Evolutionary conservation across 2,329 filamentous ascomycete species (phyloP).

Genomic region (Curvularia sp.): DNA sequence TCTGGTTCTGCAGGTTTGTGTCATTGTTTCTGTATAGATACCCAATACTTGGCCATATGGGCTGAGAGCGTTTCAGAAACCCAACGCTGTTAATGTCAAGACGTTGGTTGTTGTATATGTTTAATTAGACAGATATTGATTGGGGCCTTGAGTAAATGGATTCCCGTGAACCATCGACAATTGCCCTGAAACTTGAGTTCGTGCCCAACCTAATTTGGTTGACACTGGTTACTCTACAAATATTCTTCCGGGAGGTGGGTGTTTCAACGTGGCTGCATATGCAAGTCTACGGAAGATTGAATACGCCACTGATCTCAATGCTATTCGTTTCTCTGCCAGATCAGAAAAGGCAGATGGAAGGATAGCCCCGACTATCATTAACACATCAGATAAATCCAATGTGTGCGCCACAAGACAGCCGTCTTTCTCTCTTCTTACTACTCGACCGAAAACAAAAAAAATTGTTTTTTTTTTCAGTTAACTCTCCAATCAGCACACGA

Average conservation of each 20-base stretch:
- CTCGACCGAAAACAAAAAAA: not conserved
- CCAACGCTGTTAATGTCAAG: not conserved
- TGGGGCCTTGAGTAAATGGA: not conserved
- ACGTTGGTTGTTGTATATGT: not conserved
- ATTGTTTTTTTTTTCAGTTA: not conserved
- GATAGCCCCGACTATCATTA: not conserved
- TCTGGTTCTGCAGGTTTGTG: not conserved
- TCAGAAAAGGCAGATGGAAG: not conserved
- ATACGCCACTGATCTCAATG: not conserved
- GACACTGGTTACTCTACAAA: not conserved
- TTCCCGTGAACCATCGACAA: not conserved
- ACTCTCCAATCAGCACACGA: not conserved
- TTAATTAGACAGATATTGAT: not conserved
- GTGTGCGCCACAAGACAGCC: not conserved
- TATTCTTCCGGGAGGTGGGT: not conserved
- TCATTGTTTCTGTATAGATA: conserved; percentile 3
- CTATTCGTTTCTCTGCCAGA: not conserved
- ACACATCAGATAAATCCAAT: not conserved
- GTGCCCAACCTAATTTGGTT: not conserved
- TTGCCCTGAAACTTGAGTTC: not conserved
- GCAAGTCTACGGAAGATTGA: not conserved
- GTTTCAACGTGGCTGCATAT: not conserved
- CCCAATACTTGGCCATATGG: not conserved
- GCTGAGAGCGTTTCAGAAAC: not conserved
- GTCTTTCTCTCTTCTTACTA: not conserved